Percentiles rank a stretch among this genome's conserved stretches.
These are phyloP conservation scores for Ogataea pini DNA, from an alignment of 805 yeast genomes.

Conservation along the genomic window DNA sequence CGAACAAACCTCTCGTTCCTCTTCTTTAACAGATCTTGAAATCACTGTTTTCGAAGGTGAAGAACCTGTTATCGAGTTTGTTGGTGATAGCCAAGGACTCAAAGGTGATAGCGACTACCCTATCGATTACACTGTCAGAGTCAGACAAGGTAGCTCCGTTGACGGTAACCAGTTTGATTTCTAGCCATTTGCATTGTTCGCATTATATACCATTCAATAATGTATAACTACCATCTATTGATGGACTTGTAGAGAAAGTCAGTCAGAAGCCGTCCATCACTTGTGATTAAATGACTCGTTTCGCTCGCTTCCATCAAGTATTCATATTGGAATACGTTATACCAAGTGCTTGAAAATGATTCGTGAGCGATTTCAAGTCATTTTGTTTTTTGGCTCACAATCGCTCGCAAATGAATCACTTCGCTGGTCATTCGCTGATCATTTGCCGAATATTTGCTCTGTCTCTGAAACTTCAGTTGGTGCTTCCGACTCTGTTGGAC, in stretches of 20 bases:
- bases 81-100: conserved; percentile 9
- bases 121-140: background rate
- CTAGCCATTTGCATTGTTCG: conserved; percentile 5
- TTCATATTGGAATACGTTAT: too few species aligned
- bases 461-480: too few species aligned
- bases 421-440: conserved; percentile 5
- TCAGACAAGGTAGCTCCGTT: conserved; percentile 14
- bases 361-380: too few species aligned
- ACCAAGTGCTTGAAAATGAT: too few species aligned
- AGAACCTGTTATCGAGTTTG: conserved; percentile 9
- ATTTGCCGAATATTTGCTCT: too few species aligned
- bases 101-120: background rate
- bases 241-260: too few species aligned
- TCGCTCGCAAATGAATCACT: conserved; percentile 2
- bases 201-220: background rate
- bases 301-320: too few species aligned
- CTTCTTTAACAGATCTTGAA: conserved; percentile 13
- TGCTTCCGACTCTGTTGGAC: background rate
- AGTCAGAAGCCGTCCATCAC: too few species aligned
- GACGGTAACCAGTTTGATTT: conserved; percentile 7
- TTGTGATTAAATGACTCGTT: too few species aligned
- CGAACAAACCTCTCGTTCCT: conserved; percentile 11
- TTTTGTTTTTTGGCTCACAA: too few species aligned
- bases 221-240: too few species aligned
- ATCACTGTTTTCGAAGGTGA: conserved; percentile 18